Percentiles rank a stretch among this genome's conserved stretches.
These are phyloP conservation scores for Lasiosphaeria hispida DNA, from an alignment of 495 filamentous ascomycete genomes.

Conservation along the genomic window DNA sequence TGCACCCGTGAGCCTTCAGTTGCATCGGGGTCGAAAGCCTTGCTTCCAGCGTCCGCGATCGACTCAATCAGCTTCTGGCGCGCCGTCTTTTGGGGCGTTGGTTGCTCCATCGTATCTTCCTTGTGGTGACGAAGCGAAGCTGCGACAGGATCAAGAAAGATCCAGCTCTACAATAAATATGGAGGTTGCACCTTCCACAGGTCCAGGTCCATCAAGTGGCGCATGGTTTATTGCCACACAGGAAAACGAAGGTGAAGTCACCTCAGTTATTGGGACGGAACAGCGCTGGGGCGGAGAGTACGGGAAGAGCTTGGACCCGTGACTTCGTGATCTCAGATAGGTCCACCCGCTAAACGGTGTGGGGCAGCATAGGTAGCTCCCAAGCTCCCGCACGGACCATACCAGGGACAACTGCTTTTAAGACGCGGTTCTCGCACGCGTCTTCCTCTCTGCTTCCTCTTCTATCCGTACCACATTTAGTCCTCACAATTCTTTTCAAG, in stretches of 20 bases:
- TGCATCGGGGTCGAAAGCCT: conserved; percentile 40
- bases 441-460: conserved; percentile 11
- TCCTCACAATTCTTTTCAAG: conserved; percentile 23
- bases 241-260: background rate
- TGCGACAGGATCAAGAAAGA: background rate
- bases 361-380: background rate
- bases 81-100: conserved; percentile 13
- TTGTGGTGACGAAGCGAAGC: background rate
- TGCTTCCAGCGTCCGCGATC: conserved; percentile 36
- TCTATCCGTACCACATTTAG: conserved; percentile 10
- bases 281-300: no score
- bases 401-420: background rate
- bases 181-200: no score
- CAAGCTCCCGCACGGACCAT: background rate
- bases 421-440: conserved; percentile 14
- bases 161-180: background rate
- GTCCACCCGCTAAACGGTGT: background rate
- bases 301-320: conserved; percentile 1
- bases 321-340: conserved; percentile 16
- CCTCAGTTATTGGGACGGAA: no score
- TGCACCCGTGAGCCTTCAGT: conserved; percentile 27
- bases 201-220: no score
- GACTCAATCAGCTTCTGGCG: conserved; percentile 30
- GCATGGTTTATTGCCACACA: background rate
- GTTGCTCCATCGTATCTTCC: conserved; percentile 20